Conservation (phyloP, 495 filamentous ascomycete genomes). For the Lepidopterella palustris region DNA sequence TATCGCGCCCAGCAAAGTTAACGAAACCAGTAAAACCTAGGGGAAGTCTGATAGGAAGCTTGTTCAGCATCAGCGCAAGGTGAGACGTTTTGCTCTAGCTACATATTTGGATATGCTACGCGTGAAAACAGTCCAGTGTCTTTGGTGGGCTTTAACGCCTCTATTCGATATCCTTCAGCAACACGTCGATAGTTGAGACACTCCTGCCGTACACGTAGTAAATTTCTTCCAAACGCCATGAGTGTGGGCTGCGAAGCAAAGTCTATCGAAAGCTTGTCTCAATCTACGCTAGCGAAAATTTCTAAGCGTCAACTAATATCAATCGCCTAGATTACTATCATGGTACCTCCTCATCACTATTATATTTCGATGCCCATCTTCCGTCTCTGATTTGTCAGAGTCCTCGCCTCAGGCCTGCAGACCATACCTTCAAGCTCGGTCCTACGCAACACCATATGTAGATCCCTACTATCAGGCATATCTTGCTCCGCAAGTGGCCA, state of each 20-base stretch:
- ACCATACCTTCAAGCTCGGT: conserved; percentile 66
- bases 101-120: too few relatives aligned
- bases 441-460: conserved; percentile 65
- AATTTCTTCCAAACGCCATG: not conserved
- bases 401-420: conserved; percentile 75
- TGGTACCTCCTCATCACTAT: conserved; percentile 83
- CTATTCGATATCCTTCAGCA: too few relatives aligned
- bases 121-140: too few relatives aligned
- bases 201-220: too few relatives aligned
- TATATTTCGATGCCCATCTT: conserved; percentile 74
- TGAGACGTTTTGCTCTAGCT: too few relatives aligned
- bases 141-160: too few relatives aligned
- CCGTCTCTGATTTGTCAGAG: conserved; percentile 56
- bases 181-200: too few relatives aligned
- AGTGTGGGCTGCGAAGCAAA: too few relatives aligned
- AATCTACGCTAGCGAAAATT: too few relatives aligned
- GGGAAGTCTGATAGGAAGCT: conserved; percentile 10
- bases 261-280: too few relatives aligned
- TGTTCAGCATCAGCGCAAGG: conserved; percentile 24
- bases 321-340: conserved; percentile 64
- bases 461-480: conserved; percentile 84
- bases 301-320: too few relatives aligned
- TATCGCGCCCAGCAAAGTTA: conserved; percentile 2
- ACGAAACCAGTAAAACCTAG: conserved; percentile 4
- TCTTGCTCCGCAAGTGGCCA: conserved; percentile 73